A percentile compares a stretch with the other conserved stretches of the same genome.
These are phyloP conservation scores for Globisporangium parvum DNA, from an alignment of 352 stramenopile genomes.

Conservation along the genomic window DNA sequence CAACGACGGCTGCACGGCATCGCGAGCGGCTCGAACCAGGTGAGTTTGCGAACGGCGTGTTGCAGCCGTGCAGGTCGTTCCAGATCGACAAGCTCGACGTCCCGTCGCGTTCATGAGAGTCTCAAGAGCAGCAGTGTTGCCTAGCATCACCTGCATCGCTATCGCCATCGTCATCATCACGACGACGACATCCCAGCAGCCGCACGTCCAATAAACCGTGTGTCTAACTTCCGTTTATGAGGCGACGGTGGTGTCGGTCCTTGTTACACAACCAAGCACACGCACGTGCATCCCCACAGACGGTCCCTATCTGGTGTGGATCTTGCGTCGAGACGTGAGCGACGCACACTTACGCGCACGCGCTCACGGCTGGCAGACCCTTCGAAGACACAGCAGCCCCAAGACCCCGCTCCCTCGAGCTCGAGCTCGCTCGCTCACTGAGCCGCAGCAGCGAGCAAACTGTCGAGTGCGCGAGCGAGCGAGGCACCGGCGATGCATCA, in stretches of 20 bases:
- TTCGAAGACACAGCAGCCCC: slow-evolving; percentile 8
- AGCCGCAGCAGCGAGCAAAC: slow-evolving; percentile 19
- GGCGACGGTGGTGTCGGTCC: slow-evolving; percentile 12
- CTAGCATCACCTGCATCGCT: too few species aligned
- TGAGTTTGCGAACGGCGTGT: slow-evolving; percentile 35
- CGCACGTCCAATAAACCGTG: slow-evolving; percentile 25
- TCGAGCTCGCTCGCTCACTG: slow-evolving; percentile 4
- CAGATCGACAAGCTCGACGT: slow-evolving; percentile 30
- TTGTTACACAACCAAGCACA: slow-evolving; percentile 12
- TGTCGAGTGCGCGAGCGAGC: slow-evolving; percentile 9
- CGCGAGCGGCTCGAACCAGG: slow-evolving; percentile 22
- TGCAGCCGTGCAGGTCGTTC: slow-evolving; percentile 40
- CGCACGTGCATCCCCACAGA: slow-evolving; percentile 25
- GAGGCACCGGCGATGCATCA: slow-evolving; percentile 36
- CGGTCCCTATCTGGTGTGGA: slow-evolving; percentile 57
- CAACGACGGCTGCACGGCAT: background rate
- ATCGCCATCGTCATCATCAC: too few species aligned
- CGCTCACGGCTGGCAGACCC: background rate
- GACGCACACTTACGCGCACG: background rate
- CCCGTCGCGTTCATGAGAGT: slow-evolving; percentile 16
- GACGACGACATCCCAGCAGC: background rate
- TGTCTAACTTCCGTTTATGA: slow-evolving; percentile 65
- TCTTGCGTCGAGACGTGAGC: slow-evolving; percentile 39
- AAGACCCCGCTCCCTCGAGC: background rate
- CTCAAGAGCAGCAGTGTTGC: background rate